phyloP scores from a whole-genome alignment of 495 filamentous ascomycete species.

The Amphirosellinia nigrospora region DNA sequence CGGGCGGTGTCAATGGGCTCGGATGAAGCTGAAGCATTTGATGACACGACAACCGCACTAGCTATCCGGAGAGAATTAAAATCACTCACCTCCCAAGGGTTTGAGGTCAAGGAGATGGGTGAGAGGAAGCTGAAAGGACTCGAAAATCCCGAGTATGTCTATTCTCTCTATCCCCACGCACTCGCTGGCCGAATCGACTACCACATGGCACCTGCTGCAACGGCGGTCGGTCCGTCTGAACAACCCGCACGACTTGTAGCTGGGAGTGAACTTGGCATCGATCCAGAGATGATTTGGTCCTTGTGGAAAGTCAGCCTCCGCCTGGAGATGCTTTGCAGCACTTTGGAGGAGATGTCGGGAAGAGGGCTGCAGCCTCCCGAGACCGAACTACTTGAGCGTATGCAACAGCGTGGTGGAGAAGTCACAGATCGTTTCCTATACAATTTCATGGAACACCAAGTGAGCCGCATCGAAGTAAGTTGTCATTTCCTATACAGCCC shows the following conservation, averaged over 20 bases:
- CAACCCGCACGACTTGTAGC: slow-evolving; percentile 50
- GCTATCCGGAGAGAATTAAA: slow-evolving; percentile 87
- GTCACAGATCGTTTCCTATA: slow-evolving; percentile 84
- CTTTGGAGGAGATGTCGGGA: slow-evolving; percentile 69
- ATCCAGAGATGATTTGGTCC: slow-evolving; percentile 83
- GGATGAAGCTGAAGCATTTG: slow-evolving; percentile 69
- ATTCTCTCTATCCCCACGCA: slow-evolving; percentile 88
- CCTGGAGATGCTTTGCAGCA: slow-evolving; percentile 89
- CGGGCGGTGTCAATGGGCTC: slow-evolving; percentile 69
- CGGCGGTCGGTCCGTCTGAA: slow-evolving; percentile 47
- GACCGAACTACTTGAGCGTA: slow-evolving; percentile 78
- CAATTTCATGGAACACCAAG: slow-evolving; percentile 90
- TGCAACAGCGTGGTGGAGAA: slow-evolving; percentile 83
- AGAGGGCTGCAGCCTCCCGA: slow-evolving; percentile 72
- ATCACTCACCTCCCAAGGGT: slow-evolving; percentile 87
- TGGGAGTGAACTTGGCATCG: slow-evolving; percentile 68
- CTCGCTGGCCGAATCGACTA: slow-evolving; percentile 78
- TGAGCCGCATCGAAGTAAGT: slow-evolving; percentile 92
- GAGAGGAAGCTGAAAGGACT: slow-evolving; percentile 93
- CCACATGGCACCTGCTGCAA: slow-evolving; percentile 60
- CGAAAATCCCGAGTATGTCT: slow-evolving; percentile 95
- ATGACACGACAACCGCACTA: slow-evolving; percentile 71
- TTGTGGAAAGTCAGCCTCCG: slow-evolving; percentile 89
- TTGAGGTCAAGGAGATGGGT: slow-evolving; percentile 95
- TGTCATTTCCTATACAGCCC: neutral